Evolutionary conservation across 2,329 filamentous ascomycete genomes (phyloP).

Genomic region (Sporothrix protearum): DNA sequence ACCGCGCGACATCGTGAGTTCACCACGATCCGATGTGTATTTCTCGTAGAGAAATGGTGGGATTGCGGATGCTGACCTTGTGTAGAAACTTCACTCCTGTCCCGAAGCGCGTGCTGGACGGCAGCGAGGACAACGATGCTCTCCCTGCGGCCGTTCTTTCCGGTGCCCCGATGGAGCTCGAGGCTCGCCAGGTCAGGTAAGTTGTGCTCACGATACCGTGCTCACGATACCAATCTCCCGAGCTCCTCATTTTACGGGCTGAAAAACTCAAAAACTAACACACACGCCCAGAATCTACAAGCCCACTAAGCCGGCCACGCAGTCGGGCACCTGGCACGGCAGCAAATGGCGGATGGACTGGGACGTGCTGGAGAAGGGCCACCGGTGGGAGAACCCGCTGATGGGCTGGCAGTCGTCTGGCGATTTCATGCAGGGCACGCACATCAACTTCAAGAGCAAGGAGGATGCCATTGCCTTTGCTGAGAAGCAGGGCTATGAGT

Average conservation of each 20-base stretch:
- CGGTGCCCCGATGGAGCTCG: constrained; percentile 87
- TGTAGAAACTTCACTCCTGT: constrained; percentile 85
- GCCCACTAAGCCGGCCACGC: constrained; percentile 88
- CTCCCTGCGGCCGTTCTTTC: constrained; percentile 83
- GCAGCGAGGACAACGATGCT: constrained; percentile 72
- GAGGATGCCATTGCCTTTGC: constrained; percentile 94
- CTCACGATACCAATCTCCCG: neutral
- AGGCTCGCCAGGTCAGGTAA: constrained; percentile 90
- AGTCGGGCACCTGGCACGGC: constrained; percentile 83
- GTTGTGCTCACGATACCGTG: constrained; percentile 31
- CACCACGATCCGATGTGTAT: neutral
- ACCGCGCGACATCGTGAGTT: constrained; percentile 86
- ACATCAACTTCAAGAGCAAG: constrained; percentile 85
- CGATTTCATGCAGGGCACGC: constrained; percentile 91
- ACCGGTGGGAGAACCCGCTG: constrained; percentile 96
- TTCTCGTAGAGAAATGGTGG: neutral
- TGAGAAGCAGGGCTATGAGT: constrained; percentile 98
- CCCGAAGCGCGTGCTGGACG: constrained; percentile 84
- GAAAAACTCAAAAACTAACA: neutral
- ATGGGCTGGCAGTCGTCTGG: constrained; percentile 98
- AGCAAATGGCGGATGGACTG: constrained; percentile 97
- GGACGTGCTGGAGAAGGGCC: constrained; percentile 87
- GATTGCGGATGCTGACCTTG: neutral
- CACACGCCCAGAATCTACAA: constrained; percentile 80
- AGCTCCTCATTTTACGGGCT: neutral